Base-by-base conservation (phyloP, 345 rosid species). In the Hibiscus syriacus region DNA sequence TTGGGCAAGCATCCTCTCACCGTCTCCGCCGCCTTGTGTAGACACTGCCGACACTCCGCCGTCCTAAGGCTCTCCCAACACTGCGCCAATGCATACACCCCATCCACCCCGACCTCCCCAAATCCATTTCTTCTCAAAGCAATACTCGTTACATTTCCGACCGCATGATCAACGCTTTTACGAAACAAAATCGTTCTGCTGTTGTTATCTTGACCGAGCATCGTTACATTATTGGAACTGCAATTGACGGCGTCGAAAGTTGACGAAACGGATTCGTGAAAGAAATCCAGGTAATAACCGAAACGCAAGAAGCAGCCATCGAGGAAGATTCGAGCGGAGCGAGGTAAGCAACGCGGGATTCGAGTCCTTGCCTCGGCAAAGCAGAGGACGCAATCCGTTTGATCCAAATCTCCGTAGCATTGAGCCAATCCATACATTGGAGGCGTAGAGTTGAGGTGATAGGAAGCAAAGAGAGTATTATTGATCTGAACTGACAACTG, bases 291-390 rank as follows among this genome's bases (percentile, higher is more conserved):
- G 56, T 70, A 68, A 57, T 87, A 19, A 79, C 20, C 55, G 55
- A 20, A 85, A 20, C 92, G 81, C 12, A 85, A 66, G 82, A 83
- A 85, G 78, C 90, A 87, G 7, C 92, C 92, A 63, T 87, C 93
- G 17, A 87, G 79, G 41, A 58, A 87, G 67, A 85, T 74, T 30
- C 79, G 73, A 27, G 72, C 88, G 1, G 87, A 49, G 61, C 49
- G 20, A 25, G 88, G 81, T 34, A 81, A 80, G 76, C 93, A 87
- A 54, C 88, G 76, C 3, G 90, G 90, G n/a, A 87, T 79, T 32
- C 55, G 75, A 3, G 90, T 85, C 30, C 88, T 79, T 39, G 84
- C 39, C 27, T 76, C 76, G 4, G 88, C 86, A 69, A 60, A 83
- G 72, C 93, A 87, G 65, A 87, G 81, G 65, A 79, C 84, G 68